phyloP scores from a whole-genome alignment of 148 eudicot species.

The Pharnaceum exiguum region DNA sequence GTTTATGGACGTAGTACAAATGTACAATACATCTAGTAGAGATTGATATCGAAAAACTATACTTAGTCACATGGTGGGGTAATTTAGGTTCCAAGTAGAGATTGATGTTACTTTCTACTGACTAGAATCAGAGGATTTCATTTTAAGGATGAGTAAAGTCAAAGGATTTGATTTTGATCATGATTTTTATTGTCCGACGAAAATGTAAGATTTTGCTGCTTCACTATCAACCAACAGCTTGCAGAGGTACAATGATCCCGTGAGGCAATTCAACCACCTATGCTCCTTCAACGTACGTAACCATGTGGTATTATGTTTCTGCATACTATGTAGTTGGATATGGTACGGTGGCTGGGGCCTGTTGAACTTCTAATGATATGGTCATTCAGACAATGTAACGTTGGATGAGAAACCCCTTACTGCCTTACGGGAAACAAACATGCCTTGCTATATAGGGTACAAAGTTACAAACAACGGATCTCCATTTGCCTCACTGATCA shows the following conservation, averaged over 20 bases:
- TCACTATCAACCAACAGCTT: conserved; percentile 23
- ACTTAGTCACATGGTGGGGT: conserved; percentile 35
- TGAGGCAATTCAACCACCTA: conserved; percentile 23
- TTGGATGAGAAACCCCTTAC: not conserved
- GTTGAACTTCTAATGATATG: not conserved
- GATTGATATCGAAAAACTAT: conserved; percentile 22
- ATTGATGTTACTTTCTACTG: conserved; percentile 5
- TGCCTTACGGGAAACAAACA: too few species aligned
- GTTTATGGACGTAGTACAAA: not conserved
- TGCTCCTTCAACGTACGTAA: not conserved
- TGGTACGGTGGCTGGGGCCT: not conserved
- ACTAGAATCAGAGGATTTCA: not conserved
- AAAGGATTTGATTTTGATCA: not conserved
- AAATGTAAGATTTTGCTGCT: conserved; percentile 21
- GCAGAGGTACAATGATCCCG: conserved; percentile 23
- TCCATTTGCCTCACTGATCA: too few species aligned
- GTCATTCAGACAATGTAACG: not conserved
- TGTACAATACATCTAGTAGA: not conserved
- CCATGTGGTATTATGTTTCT: not conserved
- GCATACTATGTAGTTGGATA: conserved; percentile 3
- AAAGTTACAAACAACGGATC: too few species aligned
- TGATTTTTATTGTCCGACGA: too few species aligned
- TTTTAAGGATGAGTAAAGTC: conserved; percentile 10
- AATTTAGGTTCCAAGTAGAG: conserved; percentile 9
- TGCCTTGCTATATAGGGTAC: not conserved